Conservation (phyloP, 192 early-diverging fungal species). For the Podila horticola region DNA sequence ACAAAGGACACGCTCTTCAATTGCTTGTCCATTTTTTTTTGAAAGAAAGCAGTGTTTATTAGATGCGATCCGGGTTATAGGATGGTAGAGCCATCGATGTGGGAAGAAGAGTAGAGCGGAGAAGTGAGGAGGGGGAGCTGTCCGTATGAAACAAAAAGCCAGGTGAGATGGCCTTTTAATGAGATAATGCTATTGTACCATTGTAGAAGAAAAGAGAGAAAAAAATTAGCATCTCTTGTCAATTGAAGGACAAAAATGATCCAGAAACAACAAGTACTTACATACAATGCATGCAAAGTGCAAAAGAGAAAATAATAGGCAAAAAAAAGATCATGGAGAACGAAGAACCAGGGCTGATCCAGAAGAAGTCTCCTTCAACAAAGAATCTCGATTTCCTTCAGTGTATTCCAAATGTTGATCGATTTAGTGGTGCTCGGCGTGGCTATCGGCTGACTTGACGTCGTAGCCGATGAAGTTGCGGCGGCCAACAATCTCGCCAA, state of each 20-base stretch:
- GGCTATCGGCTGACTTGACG: conserved; percentile 39
- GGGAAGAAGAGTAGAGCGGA: too few relatives aligned
- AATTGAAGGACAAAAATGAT: too few relatives aligned
- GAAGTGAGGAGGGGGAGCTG: conserved; percentile 2
- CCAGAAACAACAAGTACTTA: neutral
- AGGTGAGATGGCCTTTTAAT: neutral
- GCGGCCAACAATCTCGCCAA: conserved; percentile 66
- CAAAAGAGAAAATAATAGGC: neutral
- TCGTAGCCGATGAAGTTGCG: conserved; percentile 64
- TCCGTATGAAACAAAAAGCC: conserved; percentile 5
- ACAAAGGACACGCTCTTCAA: too few relatives aligned
- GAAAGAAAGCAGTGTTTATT: neutral
- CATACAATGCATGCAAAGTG: conserved; percentile 3
- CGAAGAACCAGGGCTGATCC: neutral
- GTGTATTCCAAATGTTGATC: too few relatives aligned
- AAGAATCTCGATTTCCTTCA: too few relatives aligned
- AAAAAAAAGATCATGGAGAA: conserved; percentile 2
- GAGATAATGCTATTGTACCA: too few relatives aligned
- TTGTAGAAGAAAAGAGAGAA: too few relatives aligned
- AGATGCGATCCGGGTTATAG: neutral
- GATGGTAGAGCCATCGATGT: too few relatives aligned
- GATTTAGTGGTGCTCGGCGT: conserved; percentile 5
- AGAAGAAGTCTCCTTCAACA: neutral
- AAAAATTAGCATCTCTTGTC: too few relatives aligned
- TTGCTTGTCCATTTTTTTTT: neutral